Conservation (phyloP, 495 filamentous ascomycete genomes). For the Acidomyces sp. region DNA sequence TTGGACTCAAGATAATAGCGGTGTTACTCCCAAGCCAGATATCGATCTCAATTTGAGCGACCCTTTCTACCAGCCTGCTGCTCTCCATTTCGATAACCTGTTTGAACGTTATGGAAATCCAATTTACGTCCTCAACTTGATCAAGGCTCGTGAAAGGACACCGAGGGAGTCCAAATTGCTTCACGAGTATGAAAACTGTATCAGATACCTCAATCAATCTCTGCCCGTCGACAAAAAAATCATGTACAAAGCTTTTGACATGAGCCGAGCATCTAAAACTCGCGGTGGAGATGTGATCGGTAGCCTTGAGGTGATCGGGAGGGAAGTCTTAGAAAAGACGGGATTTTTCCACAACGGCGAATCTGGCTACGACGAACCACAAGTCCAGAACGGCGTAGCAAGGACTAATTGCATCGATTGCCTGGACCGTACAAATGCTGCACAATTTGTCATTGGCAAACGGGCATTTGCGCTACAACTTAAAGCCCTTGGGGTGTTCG, state of each 20-base stretch:
- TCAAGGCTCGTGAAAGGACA: conserved; percentile 82
- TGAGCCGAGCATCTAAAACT: conserved; percentile 87
- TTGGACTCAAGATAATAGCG: conserved; percentile 95
- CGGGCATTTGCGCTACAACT: conserved; percentile 82
- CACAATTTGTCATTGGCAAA: conserved; percentile 97
- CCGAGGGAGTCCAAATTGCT: conserved; percentile 86
- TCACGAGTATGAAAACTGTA: conserved; percentile 73
- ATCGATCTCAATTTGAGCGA: conserved; percentile 90
- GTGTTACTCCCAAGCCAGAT: conserved; percentile 87
- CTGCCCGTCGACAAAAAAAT: conserved; percentile 74
- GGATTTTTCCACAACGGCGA: conserved; percentile 92
- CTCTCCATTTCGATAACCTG: conserved; percentile 89
- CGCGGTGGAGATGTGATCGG: conserved; percentile 94
- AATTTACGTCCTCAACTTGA: conserved; percentile 81
- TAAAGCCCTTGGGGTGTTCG: conserved; percentile 80
- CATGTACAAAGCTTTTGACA: conserved; percentile 90
- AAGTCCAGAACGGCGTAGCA: conserved; percentile 82
- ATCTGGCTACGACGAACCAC: conserved; percentile 45
- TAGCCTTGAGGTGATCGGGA: conserved; percentile 76
- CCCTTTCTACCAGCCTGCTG: conserved; percentile 92
- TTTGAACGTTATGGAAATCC: conserved; percentile 90
- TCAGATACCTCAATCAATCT: conserved; percentile 90
- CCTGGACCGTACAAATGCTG: conserved; percentile 89
- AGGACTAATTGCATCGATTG: conserved; percentile 98
- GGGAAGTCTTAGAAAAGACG: conserved; percentile 68